A percentile compares a stretch with the other conserved stretches of the same genome.
phyloP scores from a whole-genome alignment of 441 rosid genomes.

The Raphanus hybrid region DNA sequence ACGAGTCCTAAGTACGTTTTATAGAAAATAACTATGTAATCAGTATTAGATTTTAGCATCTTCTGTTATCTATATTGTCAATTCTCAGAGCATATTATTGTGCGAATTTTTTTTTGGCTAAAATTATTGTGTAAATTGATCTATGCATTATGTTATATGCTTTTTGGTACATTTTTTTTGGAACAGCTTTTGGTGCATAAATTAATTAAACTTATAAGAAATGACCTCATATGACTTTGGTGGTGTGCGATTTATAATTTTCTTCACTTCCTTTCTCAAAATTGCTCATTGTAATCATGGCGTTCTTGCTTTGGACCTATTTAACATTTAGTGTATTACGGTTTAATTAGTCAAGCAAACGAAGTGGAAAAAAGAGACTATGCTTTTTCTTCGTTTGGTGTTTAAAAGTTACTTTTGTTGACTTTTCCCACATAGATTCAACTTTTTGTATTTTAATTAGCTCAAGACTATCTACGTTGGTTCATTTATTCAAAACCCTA shows the following conservation, averaged over 20 bases:
- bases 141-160: background rate
- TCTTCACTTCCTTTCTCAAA: conserved; percentile 30
- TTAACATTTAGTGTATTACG: conserved; percentile 27
- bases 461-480: too few species aligned
- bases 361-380: conserved; percentile 32
- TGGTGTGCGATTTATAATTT: conserved; percentile 27
- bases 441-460: background rate
- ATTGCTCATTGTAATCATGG: conserved; percentile 30
- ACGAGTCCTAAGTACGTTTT: too few species aligned
- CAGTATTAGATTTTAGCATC: too few species aligned
- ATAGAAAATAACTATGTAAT: too few species aligned
- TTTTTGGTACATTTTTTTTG: too few species aligned
- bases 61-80: too few species aligned
- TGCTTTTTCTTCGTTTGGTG: conserved; percentile 32
- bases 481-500: too few species aligned
- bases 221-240: conserved; percentile 31
- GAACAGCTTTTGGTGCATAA: background rate
- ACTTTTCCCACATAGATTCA: conserved; percentile 19
- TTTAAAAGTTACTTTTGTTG: conserved; percentile 40
- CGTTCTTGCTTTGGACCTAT: conserved; percentile 34
- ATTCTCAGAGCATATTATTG: background rate
- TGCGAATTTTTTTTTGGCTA: background rate
- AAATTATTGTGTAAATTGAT: background rate
- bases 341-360: conserved; percentile 29
- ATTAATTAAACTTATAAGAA: background rate